Base-by-base conservation (phyloP, 2,329 filamentous ascomycete genomes). In the Corynespora cassiicola region DNA sequence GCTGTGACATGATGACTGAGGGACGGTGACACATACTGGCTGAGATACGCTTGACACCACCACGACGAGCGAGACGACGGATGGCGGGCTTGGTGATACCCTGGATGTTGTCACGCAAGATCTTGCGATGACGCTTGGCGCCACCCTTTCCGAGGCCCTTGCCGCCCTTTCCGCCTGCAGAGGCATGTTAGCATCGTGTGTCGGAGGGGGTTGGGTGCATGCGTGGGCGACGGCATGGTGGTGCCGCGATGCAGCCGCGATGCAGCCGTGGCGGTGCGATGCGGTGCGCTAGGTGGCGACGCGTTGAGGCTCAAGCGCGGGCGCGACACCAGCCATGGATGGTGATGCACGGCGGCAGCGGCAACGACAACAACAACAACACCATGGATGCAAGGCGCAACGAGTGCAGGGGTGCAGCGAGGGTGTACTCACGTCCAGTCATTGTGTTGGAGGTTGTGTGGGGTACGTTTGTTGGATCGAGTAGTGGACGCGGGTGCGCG, bases 101-200 rank as follows among this genome's bases (percentile, higher is more conserved):
- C 63, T 77, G 75, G 64, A 77, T 77, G 71, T 77, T 77, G 73
- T 77, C 75, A 54, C 75, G 75, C 53, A 77, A 67, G 63, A 77
- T 77, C 74, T 77, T 77, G 52, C 75, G 73, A 57, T 77, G 75
- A 67, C 75, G 75, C 71, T 77, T 77, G 64, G 75, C 75, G 48
- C 75, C 75, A 49, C 75, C 75, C 68, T 78, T 78, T 54, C 75
- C 75, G 64, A 78, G 75, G 50, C 75, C 75, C 66, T 78, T 78
- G 54, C 75, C 75, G 60, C 75, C 75, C 70, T 78, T 78, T 57
- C 75, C 75, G 63, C 75, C 74, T 77, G 45, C 47, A 50, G 35
- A 52, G 31, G 58, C 39, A 47, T 42, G 60, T 69, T 58, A 66
- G 68, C 53, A 65, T 55, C 17, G 7, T 57, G 50, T 36, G 41